These are phyloP conservation scores for Calonectria henricotiae DNA, from an alignment of 2,329 filamentous ascomycete genomes.

Conservation along the genomic window DNA sequence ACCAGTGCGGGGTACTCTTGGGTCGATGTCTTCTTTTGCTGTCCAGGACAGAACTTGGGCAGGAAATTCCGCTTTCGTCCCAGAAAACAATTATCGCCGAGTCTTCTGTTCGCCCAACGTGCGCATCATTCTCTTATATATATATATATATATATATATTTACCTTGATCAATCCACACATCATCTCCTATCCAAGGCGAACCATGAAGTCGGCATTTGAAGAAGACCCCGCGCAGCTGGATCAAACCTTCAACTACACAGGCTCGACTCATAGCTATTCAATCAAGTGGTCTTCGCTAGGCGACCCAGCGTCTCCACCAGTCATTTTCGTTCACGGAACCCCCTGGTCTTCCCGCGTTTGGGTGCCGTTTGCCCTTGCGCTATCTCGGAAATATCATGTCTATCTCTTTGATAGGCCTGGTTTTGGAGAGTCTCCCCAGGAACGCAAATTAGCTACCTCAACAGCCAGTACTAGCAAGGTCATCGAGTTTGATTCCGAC, in stretches of 20 bases:
- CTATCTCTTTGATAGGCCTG: constrained; percentile 65
- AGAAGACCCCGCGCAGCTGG: neutral
- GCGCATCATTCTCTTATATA: too few species aligned
- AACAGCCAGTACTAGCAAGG: constrained; percentile 28
- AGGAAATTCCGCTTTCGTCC: too few species aligned
- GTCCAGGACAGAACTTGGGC: too few species aligned
- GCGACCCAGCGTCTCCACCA: constrained; percentile 52
- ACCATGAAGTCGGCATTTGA: neutral
- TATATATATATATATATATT: too few species aligned
- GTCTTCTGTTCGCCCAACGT: too few species aligned
- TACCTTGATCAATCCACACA: too few species aligned
- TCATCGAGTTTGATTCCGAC: constrained; percentile 54
- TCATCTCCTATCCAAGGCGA: neutral
- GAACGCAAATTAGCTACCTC: constrained; percentile 42
- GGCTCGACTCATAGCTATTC: constrained; percentile 51
- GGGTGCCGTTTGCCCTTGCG: constrained; percentile 56
- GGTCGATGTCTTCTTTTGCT: too few species aligned
- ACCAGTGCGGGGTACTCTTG: too few species aligned
- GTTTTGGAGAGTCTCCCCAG: constrained; percentile 60
- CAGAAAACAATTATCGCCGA: too few species aligned
- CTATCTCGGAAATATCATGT: constrained; percentile 58
- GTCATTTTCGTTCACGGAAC: constrained; percentile 66
- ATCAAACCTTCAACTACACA: constrained; percentile 54
- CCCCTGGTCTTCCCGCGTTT: constrained; percentile 64
- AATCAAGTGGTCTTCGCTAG: constrained; percentile 57